Evolutionary conservation across 495 filamentous ascomycete species (phyloP).

Genomic region (Amniculicola lignicola): DNA sequence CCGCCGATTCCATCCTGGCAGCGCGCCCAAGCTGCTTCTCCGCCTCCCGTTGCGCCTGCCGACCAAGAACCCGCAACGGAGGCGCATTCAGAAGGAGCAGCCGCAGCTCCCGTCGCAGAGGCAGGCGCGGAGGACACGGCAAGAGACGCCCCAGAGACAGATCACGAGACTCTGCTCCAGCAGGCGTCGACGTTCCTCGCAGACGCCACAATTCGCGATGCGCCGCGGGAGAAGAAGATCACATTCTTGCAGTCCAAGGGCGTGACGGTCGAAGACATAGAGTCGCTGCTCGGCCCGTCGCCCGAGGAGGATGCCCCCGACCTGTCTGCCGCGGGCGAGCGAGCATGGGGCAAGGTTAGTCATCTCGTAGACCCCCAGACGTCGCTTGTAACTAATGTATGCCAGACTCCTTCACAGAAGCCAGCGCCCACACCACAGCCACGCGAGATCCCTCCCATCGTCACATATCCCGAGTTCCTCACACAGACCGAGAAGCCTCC

Average conservation of each 20-base stretch:
- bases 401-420: slow-evolving; percentile 32
- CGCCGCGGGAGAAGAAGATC: slow-evolving; percentile 67
- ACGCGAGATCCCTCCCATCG: slow-evolving; percentile 72
- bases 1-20: slow-evolving; percentile 34
- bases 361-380: neutral
- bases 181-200: slow-evolving; percentile 77
- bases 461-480: slow-evolving; percentile 97
- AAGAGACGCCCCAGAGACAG: slow-evolving; percentile 17
- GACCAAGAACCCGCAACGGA: slow-evolving; percentile 10
- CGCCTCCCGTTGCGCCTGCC: slow-evolving; percentile 4
- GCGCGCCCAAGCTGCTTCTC: slow-evolving; percentile 14
- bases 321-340: slow-evolving; percentile 12
- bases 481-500: slow-evolving; percentile 61
- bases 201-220: slow-evolving; percentile 68
- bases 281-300: slow-evolving; percentile 55
- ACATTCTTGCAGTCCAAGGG: slow-evolving; percentile 80
- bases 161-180: slow-evolving; percentile 50
- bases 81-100: neutral
- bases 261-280: slow-evolving; percentile 62
- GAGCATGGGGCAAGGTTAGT: slow-evolving; percentile 26
- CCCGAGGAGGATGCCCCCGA: slow-evolving; percentile 1
- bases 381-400: no score
- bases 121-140: slow-evolving; percentile 7
- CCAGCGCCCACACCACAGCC: slow-evolving; percentile 14
- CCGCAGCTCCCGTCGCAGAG: neutral